Base-by-base conservation (phyloP, 192 early-diverging fungal species). In the Linnemannia elongata region DNA sequence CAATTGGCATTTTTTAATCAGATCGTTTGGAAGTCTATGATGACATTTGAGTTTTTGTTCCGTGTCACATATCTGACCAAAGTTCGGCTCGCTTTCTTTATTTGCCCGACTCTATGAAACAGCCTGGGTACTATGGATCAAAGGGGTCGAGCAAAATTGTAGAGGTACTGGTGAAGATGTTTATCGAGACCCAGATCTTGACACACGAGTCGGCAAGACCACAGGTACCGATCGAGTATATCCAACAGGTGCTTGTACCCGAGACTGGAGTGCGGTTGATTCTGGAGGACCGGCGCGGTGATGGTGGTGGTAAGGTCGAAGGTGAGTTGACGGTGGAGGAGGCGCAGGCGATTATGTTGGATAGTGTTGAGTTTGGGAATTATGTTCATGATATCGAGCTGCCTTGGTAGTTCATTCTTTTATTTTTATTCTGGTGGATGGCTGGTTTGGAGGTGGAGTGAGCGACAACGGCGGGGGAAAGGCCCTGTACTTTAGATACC, bases 101-200 rank as follows among this genome's bases (percentile, higher is more conserved):
- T 49, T 57, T 66, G 6, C 35, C 41, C 35, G 2, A 75, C 39
- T 47, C 20, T 18, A 27, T 60, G 5, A 6, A 36, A 33, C 69
- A 91, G 89, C 91, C 92, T 24, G 92, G 92, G 15, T 93, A 93
- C 49, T 93, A 93, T 83, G 92, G 92, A 9, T 82, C 91, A 4
- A 89, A 89, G 69, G 92, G 92, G 0, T 76, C 90, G 13, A 77
- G 76, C 4, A 74, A 77, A 18, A 82, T 93, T 8, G 66, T 83
- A 24, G 81, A 85, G 60, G 75, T 85, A 4, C 73, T 93, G 12
- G 79, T 66, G 0, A 39, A 41, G 7, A 38, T 91, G 42, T 91
- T 89, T 33, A 17, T 92, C 13, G 60, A 91, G 30, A 75, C 84
- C 15, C 78, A 78, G 12, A 70, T 85, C 22, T 52, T 93, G 33